A percentile compares a stretch with the other conserved stretches of the same genome.
phyloP scores from a whole-genome alignment of 176 grass and related monocot species.

The Pontederia crassipes region DNA sequence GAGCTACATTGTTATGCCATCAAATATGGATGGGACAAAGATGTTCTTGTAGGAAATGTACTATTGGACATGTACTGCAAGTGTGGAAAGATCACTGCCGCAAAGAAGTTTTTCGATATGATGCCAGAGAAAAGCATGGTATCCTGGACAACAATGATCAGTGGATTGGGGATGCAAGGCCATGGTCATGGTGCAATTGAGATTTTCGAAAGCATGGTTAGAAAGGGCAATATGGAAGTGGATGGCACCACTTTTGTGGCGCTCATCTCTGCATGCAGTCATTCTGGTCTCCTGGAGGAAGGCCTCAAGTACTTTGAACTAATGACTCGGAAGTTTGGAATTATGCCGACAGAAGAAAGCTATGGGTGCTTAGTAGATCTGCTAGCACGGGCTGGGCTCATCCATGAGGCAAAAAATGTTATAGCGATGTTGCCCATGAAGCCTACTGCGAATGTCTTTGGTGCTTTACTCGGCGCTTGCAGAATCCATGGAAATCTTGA shows the following conservation, averaged over 20 bases:
- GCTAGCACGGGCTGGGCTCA: conserved; percentile 20
- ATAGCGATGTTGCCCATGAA: conserved; percentile 10
- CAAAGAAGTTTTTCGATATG: conserved; percentile 18
- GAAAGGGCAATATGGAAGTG: conserved; percentile 11
- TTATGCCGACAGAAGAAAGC: conserved; percentile 24
- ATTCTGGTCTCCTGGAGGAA: conserved; percentile 25
- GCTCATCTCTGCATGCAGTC: conserved; percentile 31
- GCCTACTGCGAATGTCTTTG: conserved; percentile 22
- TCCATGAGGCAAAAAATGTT: conserved; percentile 21
- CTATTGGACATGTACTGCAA: conserved; percentile 30
- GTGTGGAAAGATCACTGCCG: conserved; percentile 14
- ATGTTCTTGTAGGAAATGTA: conserved; percentile 20
- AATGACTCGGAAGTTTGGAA: conserved; percentile 19
- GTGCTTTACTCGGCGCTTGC: conserved; percentile 27
- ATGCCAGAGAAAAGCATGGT: conserved; percentile 19
- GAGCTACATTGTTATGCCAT: conserved; percentile 32
- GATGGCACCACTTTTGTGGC: conserved; percentile 26
- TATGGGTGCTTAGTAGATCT: conserved; percentile 32
- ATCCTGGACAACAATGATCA: conserved; percentile 25
- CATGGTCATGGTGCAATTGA: conserved; percentile 19
- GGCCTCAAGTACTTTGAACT: conserved; percentile 23
- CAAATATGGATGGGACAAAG: conserved; percentile 18
- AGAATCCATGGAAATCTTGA: conserved; percentile 20
- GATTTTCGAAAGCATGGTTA: conserved; percentile 22
- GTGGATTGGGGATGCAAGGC: conserved; percentile 25